Percentiles rank a stretch among this genome's conserved stretches.
These are phyloP conservation scores for Botrytis squamosa DNA, from an alignment of 2,329 filamentous ascomycete genomes.

Conservation along the genomic window DNA sequence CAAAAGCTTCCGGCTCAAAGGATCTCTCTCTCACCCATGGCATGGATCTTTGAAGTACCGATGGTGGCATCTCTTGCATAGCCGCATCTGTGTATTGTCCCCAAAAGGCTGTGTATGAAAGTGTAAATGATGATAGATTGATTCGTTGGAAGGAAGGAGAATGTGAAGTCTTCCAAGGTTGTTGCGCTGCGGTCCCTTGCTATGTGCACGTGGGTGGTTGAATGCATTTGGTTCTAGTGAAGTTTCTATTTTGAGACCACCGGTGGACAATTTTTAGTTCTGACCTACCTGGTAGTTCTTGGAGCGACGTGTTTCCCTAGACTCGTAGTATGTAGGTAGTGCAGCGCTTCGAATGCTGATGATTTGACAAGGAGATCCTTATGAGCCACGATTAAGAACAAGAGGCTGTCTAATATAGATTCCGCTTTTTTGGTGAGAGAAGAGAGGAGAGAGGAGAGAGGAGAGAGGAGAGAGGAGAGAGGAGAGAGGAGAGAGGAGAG, in stretches of 20 bases:
- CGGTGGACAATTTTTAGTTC: neutral
- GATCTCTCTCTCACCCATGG: neutral
- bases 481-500: too few relatives aligned
- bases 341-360: neutral
- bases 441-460: too few relatives aligned
- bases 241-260: conserved; percentile 10
- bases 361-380: neutral
- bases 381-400: neutral
- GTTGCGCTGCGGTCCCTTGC: neutral
- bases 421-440: neutral
- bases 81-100: neutral
- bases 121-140: neutral
- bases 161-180: neutral
- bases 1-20: neutral
- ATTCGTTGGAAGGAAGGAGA: neutral
- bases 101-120: neutral
- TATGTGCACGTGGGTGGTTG: neutral
- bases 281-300: neutral
- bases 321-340: neutral
- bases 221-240: neutral
- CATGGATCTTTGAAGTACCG: neutral
- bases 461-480: too few relatives aligned
- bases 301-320: neutral
- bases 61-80: neutral
- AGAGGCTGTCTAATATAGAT: neutral